phyloP scores from a whole-genome alignment of 805 yeast genomes.

The Ogataea kodamae region DNA sequence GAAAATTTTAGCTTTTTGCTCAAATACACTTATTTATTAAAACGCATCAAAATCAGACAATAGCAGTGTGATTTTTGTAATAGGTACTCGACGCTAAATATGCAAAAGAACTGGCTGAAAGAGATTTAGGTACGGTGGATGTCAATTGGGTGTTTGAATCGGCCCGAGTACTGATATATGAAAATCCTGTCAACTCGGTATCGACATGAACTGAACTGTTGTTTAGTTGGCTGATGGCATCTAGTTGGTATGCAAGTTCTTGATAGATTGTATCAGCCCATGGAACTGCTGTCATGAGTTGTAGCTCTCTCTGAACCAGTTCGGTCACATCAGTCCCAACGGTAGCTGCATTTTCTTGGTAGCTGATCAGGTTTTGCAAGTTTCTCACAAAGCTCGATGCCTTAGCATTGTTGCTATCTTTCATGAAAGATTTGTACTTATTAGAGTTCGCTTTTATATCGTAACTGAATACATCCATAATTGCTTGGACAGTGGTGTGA shows the following conservation, averaged over 20 bases:
- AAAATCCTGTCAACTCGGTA: conserved; percentile 1
- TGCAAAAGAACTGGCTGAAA: no score
- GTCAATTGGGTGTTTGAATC: no score
- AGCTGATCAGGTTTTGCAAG: conserved; percentile 3
- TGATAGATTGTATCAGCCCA: conserved; percentile 8
- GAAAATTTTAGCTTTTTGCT: no score
- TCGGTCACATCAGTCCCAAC: conserved; percentile 2
- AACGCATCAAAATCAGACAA: no score
- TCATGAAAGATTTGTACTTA: conserved; percentile 3
- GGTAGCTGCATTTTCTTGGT: conserved; percentile 4
- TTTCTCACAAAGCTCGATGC: conserved; percentile 3
- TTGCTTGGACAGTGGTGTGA: conserved; percentile 5
- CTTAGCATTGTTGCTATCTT: neutral
- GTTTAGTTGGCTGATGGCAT: conserved; percentile 3
- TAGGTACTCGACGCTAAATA: no score
- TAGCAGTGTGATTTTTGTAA: no score
- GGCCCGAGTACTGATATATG: conserved; percentile 2
- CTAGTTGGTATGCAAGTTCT: conserved; percentile 6
- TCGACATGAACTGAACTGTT: conserved; percentile 6
- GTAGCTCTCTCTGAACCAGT: conserved; percentile 7
- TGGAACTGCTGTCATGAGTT: conserved; percentile 7
- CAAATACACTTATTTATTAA: no score
- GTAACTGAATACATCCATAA: conserved; percentile 7
- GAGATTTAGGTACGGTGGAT: no score
- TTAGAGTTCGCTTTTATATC: conserved; percentile 1